Conservation (phyloP, 805 yeast species). For the Spathaspora sp. region DNA sequence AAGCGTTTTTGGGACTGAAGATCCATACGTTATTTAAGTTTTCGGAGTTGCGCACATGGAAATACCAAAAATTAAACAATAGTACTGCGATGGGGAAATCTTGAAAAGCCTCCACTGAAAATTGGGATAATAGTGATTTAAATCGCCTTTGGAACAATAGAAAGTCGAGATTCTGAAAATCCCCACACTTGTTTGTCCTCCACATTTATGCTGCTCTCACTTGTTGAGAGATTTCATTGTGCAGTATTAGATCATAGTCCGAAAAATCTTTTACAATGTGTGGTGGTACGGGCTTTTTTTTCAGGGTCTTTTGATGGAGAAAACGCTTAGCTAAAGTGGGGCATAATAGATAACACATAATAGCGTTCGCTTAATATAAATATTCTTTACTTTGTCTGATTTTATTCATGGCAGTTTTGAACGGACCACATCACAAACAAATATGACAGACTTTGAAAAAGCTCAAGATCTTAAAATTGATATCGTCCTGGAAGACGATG, state of each 20-base stretch:
- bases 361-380: neutral
- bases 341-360: neutral
- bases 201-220: neutral
- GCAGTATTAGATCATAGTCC: neutral
- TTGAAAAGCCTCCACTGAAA: neutral
- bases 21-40: neutral
- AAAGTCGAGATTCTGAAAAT: neutral
- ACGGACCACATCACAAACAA: neutral
- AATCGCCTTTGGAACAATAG: neutral
- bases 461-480: neutral
- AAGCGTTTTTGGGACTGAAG: no score
- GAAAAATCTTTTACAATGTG: neutral
- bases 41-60: neutral
- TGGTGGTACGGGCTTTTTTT: neutral
- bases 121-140: neutral
- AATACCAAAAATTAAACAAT: neutral
- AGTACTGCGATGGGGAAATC: neutral
- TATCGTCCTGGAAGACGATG: slow-evolving; percentile 2
- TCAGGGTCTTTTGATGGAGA: neutral
- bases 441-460: slow-evolving; percentile 1
- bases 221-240: neutral
- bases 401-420: neutral
- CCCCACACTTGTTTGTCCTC: neutral
- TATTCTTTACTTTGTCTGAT: neutral
- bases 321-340: neutral